phyloP scores from a whole-genome alignment of 257 asterid species.

The Dorcoceras hygrometricum region DNA sequence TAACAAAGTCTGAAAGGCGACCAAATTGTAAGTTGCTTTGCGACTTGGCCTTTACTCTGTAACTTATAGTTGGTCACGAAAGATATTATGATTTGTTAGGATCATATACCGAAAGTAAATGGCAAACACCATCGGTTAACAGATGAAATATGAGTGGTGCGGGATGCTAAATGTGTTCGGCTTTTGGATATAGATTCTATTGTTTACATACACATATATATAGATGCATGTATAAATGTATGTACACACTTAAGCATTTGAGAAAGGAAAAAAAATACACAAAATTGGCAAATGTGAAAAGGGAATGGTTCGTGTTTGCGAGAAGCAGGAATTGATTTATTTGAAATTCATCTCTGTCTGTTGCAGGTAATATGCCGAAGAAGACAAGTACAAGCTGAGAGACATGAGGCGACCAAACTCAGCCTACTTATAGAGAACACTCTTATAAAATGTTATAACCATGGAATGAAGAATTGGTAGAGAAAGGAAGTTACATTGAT shows the following conservation, averaged over 20 bases:
- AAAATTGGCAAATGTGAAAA: too few species aligned
- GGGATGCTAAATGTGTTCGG: too few species aligned
- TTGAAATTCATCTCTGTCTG: background rate
- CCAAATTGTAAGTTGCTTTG: slow-evolving; percentile 13
- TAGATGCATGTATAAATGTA: too few species aligned
- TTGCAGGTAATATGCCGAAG: slow-evolving; percentile 31
- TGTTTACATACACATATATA: too few species aligned
- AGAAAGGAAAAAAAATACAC: too few species aligned
- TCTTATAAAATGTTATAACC: slow-evolving; percentile 2
- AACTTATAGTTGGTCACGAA: slow-evolving; percentile 1
- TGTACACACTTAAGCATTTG: too few species aligned
- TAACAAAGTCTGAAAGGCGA: background rate
- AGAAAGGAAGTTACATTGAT: too few species aligned
- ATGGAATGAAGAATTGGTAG: too few species aligned
- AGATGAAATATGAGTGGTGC: background rate
- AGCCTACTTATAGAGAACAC: slow-evolving; percentile 34
- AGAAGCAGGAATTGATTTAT: background rate
- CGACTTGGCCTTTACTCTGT: slow-evolving; percentile 19
- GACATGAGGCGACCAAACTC: slow-evolving; percentile 36
- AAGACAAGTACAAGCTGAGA: slow-evolving; percentile 34
- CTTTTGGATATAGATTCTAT: too few species aligned
- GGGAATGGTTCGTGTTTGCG: too few species aligned
- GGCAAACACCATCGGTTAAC: slow-evolving; percentile 12
- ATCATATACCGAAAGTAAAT: slow-evolving; percentile 1
- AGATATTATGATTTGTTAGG: background rate